A percentile compares a stretch with the other conserved stretches of the same genome.
These are phyloP conservation scores for Smallanthus sonchifolius DNA, from an alignment of 129 eudicot species.

Conservation along the genomic window DNA sequence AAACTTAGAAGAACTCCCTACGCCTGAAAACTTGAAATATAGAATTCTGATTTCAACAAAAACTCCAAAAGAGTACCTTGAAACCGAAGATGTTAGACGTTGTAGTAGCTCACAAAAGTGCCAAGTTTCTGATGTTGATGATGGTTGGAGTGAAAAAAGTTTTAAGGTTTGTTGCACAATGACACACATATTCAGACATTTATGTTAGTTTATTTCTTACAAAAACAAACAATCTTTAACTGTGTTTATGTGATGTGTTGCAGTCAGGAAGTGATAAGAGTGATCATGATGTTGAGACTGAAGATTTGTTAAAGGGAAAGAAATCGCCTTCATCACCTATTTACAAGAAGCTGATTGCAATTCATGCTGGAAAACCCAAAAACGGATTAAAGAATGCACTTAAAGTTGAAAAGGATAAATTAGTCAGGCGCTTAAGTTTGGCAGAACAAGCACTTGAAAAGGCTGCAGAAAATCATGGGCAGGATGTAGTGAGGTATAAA, in stretches of 20 bases:
- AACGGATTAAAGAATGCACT: slow-evolving; percentile 39
- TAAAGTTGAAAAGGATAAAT: slow-evolving; percentile 31
- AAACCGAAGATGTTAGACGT: slow-evolving; percentile 16
- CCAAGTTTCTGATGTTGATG: slow-evolving; percentile 32
- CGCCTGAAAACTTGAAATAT: slow-evolving; percentile 40
- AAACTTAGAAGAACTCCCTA: slow-evolving; percentile 30
- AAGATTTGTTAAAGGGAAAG: slow-evolving; percentile 30
- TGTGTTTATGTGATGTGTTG: slow-evolving; percentile 15
- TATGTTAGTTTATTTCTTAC: background rate
- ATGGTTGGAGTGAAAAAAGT: slow-evolving; percentile 32
- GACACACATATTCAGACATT: background rate
- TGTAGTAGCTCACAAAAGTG: slow-evolving; percentile 16
- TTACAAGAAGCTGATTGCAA: slow-evolving; percentile 42
- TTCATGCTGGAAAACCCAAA: slow-evolving; percentile 43
- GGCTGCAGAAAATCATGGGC: slow-evolving; percentile 36
- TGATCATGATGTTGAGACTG: slow-evolving; percentile 36
- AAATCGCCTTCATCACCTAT: slow-evolving; percentile 28
- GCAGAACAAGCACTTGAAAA: slow-evolving; percentile 41
- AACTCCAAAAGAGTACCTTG: slow-evolving; percentile 53
- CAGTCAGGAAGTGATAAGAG: slow-evolving; percentile 50
- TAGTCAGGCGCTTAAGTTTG: slow-evolving; percentile 37
- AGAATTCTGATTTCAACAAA: slow-evolving; percentile 44
- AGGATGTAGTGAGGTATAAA: slow-evolving; percentile 40
- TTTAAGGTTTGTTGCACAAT: slow-evolving; percentile 40
- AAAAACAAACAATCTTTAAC: background rate